Evolutionary conservation across 352 stramenopile species (phyloP).

Genomic region (Blastocystis sp.): DNA sequence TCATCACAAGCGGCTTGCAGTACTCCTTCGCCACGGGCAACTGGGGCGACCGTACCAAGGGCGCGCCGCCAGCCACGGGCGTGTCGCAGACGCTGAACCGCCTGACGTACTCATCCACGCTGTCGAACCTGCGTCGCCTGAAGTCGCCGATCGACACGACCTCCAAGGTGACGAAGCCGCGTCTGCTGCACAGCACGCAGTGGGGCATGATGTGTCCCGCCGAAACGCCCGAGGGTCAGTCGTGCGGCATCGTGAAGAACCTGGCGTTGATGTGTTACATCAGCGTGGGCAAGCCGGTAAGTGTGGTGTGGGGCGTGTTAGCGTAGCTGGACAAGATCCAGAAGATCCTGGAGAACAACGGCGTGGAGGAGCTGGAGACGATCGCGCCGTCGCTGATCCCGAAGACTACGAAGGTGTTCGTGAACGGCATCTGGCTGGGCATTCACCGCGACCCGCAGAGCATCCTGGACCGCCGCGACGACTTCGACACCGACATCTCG

Average conservation of each 20-base stretch:
- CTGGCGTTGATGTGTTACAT: constrained; percentile 98
- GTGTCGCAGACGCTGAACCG: constrained; percentile 99
- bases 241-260: constrained; percentile 92
- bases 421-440: constrained; percentile 99
- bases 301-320: neutral
- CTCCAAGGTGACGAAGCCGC: constrained; percentile 97
- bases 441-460: constrained; percentile 95
- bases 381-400: constrained; percentile 96
- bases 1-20: constrained; percentile 95
- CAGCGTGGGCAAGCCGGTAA: constrained; percentile 83
- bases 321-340: constrained; percentile 89
- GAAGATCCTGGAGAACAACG: constrained; percentile 97
- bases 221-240: constrained; percentile 79
- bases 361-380: constrained; percentile 94
- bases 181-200: constrained; percentile 99
- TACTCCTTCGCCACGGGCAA: constrained; percentile 99
- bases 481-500: constrained; percentile 97
- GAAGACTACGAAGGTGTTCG: constrained; percentile 98
- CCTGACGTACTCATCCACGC: constrained; percentile 95
- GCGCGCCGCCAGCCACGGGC: constrained; percentile 87
- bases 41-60: constrained; percentile 92
- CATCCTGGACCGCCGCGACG: constrained; percentile 90
- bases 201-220: constrained; percentile 98
- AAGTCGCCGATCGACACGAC: constrained; percentile 98
- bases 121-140: constrained; percentile 96